A percentile compares a stretch with the other conserved stretches of the same genome.
phyloP scores from a whole-genome alignment of 305 asterid genomes.

The Solanum aculeatissimum region DNA sequence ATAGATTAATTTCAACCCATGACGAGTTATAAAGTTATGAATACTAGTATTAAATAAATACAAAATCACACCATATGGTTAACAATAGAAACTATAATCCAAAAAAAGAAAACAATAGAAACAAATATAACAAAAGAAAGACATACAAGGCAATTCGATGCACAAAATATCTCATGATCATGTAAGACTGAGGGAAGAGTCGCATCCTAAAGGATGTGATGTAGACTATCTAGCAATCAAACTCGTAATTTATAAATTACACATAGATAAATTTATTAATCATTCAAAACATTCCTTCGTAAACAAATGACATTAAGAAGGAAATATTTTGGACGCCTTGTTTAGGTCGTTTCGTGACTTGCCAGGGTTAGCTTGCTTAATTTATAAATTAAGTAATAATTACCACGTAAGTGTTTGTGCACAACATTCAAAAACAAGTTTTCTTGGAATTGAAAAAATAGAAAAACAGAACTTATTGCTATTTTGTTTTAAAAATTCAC shows the following conservation, averaged over 20 bases:
- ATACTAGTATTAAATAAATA: neutral
- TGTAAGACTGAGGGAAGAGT: neutral
- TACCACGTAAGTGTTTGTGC: neutral
- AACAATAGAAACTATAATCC: neutral
- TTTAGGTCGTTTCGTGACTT: neutral
- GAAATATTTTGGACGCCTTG: neutral
- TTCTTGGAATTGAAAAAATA: neutral
- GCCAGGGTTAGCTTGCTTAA: neutral
- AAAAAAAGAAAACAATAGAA: neutral
- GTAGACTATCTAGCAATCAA: neutral
- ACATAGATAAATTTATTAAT: fast-evolving
- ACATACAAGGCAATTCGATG: fast-evolving
- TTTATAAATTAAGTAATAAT: neutral
- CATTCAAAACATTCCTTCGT: fast-evolving
- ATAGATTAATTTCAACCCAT: neutral
- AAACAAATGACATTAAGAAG: neutral
- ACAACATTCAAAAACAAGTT: neutral
- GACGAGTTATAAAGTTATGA: neutral
- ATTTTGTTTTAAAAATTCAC: neutral
- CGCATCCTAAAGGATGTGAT: fast-evolving
- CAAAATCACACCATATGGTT: neutral
- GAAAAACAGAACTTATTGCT: neutral
- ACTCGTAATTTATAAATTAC: neutral
- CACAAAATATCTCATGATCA: neutral
- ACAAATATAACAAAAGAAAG: neutral